These are phyloP conservation scores for Aspergillus amoenus DNA, from an alignment of 2,329 filamentous ascomycete genomes.

Conservation along the genomic window DNA sequence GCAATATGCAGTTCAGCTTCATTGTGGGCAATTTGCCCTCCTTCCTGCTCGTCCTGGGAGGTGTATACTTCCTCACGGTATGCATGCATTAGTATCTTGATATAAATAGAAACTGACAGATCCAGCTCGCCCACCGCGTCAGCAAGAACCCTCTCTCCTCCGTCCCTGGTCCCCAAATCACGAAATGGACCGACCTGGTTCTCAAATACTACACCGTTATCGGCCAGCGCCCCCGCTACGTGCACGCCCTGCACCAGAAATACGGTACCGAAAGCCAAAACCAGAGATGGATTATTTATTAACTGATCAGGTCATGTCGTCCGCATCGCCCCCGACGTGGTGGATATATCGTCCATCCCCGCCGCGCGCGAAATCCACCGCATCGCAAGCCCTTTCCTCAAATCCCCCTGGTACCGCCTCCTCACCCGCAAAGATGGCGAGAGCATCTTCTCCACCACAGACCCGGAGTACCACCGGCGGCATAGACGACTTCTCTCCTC, in stretches of 20 bases:
- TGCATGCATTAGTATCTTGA: no score
- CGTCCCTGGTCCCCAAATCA: conserved; percentile 12
- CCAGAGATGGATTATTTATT: no score
- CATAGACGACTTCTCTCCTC: conserved; percentile 35
- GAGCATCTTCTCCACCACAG: conserved; percentile 43
- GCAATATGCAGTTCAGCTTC: background rate
- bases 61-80: conserved; percentile 8
- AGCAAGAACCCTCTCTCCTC: background rate
- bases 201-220: conserved; percentile 8
- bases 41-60: background rate
- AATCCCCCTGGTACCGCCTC: conserved; percentile 32
- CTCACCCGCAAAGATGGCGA: conserved; percentile 18
- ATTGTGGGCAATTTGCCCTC: conserved; percentile 6
- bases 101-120: background rate
- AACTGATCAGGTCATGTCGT: conserved; percentile 21
- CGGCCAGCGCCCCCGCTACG: conserved; percentile 14
- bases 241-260: conserved; percentile 15
- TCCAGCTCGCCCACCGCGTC: background rate
- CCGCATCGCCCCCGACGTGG: conserved; percentile 23
- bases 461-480: conserved; percentile 35
- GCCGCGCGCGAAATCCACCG: conserved; percentile 36
- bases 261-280: conserved; percentile 6
- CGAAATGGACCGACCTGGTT: conserved; percentile 13
- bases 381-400: conserved; percentile 33
- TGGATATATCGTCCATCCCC: conserved; percentile 42